phyloP scores from a whole-genome alignment of 2,329 filamentous ascomycete species.

The Hymenotorrendiella dingleyae region DNA sequence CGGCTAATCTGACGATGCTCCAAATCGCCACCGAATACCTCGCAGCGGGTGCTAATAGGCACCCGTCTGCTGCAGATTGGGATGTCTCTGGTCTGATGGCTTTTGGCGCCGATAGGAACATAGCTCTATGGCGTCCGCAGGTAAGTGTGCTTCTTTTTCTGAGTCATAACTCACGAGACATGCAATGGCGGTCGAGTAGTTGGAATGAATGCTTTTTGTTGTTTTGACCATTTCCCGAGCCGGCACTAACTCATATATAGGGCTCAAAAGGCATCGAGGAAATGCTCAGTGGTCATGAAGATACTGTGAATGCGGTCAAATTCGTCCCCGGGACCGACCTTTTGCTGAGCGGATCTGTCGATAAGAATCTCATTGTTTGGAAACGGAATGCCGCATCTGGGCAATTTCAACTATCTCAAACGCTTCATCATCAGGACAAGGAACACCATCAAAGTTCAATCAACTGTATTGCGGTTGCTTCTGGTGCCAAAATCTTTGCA shows the following conservation, averaged over 20 bases:
- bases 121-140: slow-evolving; percentile 80
- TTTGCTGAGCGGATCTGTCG: slow-evolving; percentile 75
- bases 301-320: slow-evolving; percentile 75
- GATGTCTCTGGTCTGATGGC: slow-evolving; percentile 67
- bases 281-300: slow-evolving; percentile 70
- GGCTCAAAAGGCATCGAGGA: slow-evolving; percentile 49
- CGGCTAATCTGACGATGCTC: slow-evolving; percentile 19
- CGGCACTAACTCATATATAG: slow-evolving; percentile 12
- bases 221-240: background rate
- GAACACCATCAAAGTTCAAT: slow-evolving; percentile 66
- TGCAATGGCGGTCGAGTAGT: too few relatives aligned
- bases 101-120: slow-evolving; percentile 82
- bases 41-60: slow-evolving; percentile 78
- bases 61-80: slow-evolving; percentile 90
- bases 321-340: slow-evolving; percentile 57
- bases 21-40: slow-evolving; percentile 26
- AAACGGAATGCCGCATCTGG: slow-evolving; percentile 34
- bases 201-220: background rate
- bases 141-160: slow-evolving; percentile 44
- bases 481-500: slow-evolving; percentile 46
- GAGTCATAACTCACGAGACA: slow-evolving; percentile 3
- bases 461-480: slow-evolving; percentile 54
- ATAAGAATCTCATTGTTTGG: slow-evolving; percentile 75
- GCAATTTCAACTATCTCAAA: slow-evolving; percentile 41
- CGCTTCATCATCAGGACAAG: slow-evolving; percentile 36